Conservation (phyloP, 352 stramenopile species). For the Phytophthora idaei region DNA sequence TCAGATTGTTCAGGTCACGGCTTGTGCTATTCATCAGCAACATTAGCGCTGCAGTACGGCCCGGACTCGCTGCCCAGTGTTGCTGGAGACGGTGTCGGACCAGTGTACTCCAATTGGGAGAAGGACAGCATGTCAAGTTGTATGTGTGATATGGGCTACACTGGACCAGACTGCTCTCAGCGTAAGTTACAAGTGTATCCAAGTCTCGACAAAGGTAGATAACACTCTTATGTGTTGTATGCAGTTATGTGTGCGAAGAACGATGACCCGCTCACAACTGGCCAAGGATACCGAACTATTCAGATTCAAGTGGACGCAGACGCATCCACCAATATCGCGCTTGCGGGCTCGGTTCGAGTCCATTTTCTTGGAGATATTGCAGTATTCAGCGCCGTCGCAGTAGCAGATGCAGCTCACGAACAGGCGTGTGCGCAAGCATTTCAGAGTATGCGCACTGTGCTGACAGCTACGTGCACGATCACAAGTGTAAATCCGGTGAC, state of each 20-base stretch:
- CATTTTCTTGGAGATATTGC: constrained; percentile 58
- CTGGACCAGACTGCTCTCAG: constrained; percentile 83
- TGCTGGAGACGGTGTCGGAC: constrained; percentile 50
- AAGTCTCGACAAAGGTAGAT: background rate
- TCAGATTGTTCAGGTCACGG: constrained; percentile 70
- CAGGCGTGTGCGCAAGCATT: constrained; percentile 54
- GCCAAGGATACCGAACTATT: constrained; percentile 68
- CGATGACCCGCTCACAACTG: constrained; percentile 82
- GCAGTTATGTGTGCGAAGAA: constrained; percentile 87
- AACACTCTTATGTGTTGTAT: background rate
- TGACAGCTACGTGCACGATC: constrained; percentile 45
- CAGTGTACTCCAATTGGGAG: constrained; percentile 87
- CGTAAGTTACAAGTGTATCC: constrained; percentile 37
- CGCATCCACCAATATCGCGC: constrained; percentile 12
- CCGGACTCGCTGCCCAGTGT: constrained; percentile 42
- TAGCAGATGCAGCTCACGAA: constrained; percentile 36
- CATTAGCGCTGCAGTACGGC: constrained; percentile 55
- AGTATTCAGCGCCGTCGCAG: constrained; percentile 43
- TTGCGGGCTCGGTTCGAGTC: constrained; percentile 46
- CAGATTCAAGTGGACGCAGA: constrained; percentile 53
- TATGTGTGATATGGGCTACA: constrained; percentile 86
- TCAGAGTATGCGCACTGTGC: constrained; percentile 47
- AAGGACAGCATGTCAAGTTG: constrained; percentile 78
- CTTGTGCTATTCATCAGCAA: constrained; percentile 62
- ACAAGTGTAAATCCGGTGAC: constrained; percentile 37